Evolutionary conservation across 495 filamentous ascomycete genomes (phyloP).

Genomic region (Xeromyces bisporus): DNA sequence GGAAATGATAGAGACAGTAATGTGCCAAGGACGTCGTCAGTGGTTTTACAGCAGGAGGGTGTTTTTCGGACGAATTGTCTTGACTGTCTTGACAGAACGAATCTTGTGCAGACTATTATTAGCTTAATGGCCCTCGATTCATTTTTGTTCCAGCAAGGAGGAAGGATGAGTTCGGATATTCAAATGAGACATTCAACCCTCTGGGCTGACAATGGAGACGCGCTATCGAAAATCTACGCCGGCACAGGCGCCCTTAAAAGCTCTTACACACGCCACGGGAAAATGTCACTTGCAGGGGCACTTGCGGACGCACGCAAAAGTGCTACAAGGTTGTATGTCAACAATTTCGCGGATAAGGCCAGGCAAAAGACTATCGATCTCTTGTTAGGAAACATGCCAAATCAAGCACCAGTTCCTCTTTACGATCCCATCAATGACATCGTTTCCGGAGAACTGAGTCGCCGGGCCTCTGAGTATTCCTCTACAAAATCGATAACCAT

Average conservation of each 20-base stretch:
- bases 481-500: slow-evolving; percentile 38
- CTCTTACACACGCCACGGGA: slow-evolving; percentile 88
- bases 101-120: slow-evolving; percentile 88
- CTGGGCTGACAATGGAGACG: slow-evolving; percentile 98
- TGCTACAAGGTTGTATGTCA: slow-evolving; percentile 83
- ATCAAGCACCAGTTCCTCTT: slow-evolving; percentile 66
- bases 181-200: slow-evolving; percentile 79
- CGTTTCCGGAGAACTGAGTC: slow-evolving; percentile 56
- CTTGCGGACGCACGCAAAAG: slow-evolving; percentile 90
- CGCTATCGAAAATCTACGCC: slow-evolving; percentile 87
- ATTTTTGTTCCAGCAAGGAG: slow-evolving; percentile 53
- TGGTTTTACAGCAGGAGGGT: slow-evolving; percentile 79
- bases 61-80: slow-evolving; percentile 93
- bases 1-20: slow-evolving; percentile 9
- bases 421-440: slow-evolving; percentile 91
- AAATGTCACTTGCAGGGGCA: slow-evolving; percentile 90
- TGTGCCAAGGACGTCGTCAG: slow-evolving; percentile 34
- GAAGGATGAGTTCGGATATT: slow-evolving; percentile 55
- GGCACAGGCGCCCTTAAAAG: slow-evolving; percentile 91
- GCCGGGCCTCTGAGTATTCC: slow-evolving; percentile 37
- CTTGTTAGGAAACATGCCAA: slow-evolving; percentile 66
- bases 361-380: slow-evolving; percentile 90
- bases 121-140: slow-evolving; percentile 77
- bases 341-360: slow-evolving; percentile 89
- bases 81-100: slow-evolving; percentile 91